Evolutionary conservation across 1,284 basidiomycete species (phyloP), one percentile per base, ranked within the genome.

Genomic region (Austroboletus niveus): DNA sequence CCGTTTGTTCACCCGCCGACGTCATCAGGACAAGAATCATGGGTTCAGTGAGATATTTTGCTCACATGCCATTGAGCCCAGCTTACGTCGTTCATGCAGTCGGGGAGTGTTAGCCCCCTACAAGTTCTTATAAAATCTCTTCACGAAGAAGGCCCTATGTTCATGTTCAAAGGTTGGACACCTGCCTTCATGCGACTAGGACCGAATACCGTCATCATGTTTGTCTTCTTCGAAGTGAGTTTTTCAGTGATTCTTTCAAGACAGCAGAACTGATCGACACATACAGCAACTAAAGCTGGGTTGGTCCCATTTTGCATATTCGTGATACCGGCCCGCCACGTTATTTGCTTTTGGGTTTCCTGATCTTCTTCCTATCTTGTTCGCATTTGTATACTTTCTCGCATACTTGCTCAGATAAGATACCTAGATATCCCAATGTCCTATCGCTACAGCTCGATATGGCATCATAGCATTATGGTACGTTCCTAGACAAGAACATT

Each of bases 121-220:
- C 74, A 80, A 48, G 74, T 89, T 34, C 67, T 89, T 17, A 71
- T 68, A 30, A 72, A 69, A 34, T 87, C 87, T 1, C 69, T 89
- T 40, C 76, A 76, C 35, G 75, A 84, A 57, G 93, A 96, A 74
- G 93, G 94, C 0, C 77, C 85, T 2, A 74, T 77, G 56, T 94
- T 94, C 70, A 77, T 95, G 56, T 93, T 96, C 75, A 93, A 92
- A 65, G 89, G 93, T 34, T 91, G 91, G 91, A 87, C 87, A 14
- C 89, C 89, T 8, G 87, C 89, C 7, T 94, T 92, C 73, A 84
- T 88, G 58, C 83, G 92, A 52, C 73, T 94, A 35, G 90, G 87
- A 44, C 91, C 91, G 0, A 92, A 92, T 66, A 92, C 87, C 3
- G 78, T 90, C 29, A 69, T 89, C n/a, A 81, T 92, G 71, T 94